Percentiles rank a stretch among this genome's conserved stretches.
phyloP scores from a whole-genome alignment of 148 eudicot species.

The Cornus florida region DNA sequence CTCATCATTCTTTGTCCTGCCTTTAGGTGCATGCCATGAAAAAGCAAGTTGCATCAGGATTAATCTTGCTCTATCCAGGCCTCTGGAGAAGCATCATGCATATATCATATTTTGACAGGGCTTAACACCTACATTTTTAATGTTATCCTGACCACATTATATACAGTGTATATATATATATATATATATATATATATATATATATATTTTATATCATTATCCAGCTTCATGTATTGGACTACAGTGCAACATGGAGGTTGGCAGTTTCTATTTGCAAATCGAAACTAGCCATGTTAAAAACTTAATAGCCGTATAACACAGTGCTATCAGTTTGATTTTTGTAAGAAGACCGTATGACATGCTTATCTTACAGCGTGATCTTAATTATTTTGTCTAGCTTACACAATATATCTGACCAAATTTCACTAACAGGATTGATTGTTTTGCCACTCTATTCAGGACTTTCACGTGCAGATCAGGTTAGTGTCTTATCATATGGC shows the following conservation, averaged over 20 bases:
- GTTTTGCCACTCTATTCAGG: conserved; percentile 92
- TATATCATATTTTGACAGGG: background rate
- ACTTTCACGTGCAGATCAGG: conserved; percentile 96
- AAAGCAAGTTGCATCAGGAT: background rate
- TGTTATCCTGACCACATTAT: too few species aligned
- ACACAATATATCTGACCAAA: conserved; percentile 8
- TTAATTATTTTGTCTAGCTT: background rate
- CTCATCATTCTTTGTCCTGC: background rate
- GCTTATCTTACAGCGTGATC: background rate
- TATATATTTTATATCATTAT: too few species aligned
- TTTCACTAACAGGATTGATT: conserved; percentile 56
- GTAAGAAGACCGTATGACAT: background rate
- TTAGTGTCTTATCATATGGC: conserved; percentile 16
- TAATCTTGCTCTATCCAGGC: too few species aligned
- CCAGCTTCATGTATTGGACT: background rate
- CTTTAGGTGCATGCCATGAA: background rate
- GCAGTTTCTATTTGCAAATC: background rate
- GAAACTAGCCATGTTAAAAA: background rate
- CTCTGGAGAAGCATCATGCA: too few species aligned
- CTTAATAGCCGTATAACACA: background rate
- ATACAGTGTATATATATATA: too few species aligned
- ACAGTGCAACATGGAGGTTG: background rate
- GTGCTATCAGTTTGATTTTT: background rate
- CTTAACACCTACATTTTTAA: background rate
- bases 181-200: too few species aligned